Evolutionary conservation across 345 rosid species (phyloP).

Genomic region (Eucalyptus tenuipes): DNA sequence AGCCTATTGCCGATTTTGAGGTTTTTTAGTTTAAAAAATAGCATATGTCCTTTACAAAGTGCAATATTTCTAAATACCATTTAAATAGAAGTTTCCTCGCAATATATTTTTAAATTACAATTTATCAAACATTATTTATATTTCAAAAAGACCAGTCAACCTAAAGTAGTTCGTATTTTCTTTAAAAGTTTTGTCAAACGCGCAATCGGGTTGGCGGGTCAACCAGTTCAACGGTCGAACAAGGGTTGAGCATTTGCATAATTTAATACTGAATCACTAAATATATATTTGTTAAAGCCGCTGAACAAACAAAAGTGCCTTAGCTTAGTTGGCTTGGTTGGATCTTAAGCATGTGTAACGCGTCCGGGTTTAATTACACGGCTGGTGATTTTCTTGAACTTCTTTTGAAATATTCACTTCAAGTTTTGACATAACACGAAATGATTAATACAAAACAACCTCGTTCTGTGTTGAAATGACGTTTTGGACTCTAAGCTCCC

Average conservation of each 20-base stretch:
- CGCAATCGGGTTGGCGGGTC: not conserved
- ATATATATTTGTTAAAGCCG: not conserved
- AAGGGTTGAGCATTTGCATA: not conserved
- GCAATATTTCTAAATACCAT: too few relatives aligned
- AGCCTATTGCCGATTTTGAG: rapidly evolving
- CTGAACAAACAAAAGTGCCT: not conserved
- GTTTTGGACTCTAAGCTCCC: not conserved
- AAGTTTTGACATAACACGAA: not conserved
- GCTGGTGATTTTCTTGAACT: not conserved
- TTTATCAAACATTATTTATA: too few relatives aligned
- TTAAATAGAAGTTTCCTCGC: too few relatives aligned
- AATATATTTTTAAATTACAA: not conserved
- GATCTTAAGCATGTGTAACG: not conserved
- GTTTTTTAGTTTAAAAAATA: not conserved
- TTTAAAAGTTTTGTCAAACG: not conserved
- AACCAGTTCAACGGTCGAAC: not conserved
- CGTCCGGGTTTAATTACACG: not conserved
- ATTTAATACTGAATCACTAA: not conserved
- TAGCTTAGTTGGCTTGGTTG: not conserved
- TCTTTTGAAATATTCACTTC: not conserved
- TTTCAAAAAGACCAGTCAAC: not conserved
- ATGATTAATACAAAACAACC: not conserved
- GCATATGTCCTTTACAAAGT: not conserved
- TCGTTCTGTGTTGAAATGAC: too few relatives aligned
- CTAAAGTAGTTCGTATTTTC: not conserved